Evolutionary conservation across 1,284 basidiomycete species (phyloP), one percentile per base, ranked within the genome.

Genomic region (Ceratobasidium theobromae): DNA sequence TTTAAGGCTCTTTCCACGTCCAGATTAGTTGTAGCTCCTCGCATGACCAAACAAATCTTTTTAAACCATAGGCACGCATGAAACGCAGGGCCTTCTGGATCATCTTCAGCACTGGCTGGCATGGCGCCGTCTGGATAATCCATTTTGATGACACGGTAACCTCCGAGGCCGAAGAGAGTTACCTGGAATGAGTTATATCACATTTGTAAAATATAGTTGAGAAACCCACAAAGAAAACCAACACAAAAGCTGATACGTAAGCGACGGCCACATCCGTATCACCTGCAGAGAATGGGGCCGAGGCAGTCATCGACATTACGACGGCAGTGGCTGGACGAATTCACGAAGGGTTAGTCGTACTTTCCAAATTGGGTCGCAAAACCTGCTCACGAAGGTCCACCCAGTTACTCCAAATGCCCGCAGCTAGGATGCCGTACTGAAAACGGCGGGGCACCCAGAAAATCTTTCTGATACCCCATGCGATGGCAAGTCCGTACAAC

Each of bases 361-460:
- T 28, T 46, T 3, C 27, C 23, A 33, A 32, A n/a, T 32, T 30
- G 43, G 6, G 8, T 9, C 23, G 6, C 58, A 5, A 65, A 11
- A n/a, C n/a, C 43, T 12, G 82, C 87, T 75, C 71, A 90, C 88
- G 80, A 71, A 89, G 78, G 77, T 85, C 87, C 4, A 84, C 86
- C 52, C 81, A 80, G 70, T 89, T 90, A 1, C 78, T 80, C 81
- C 82, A 89, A 6, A 79, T 81, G 28, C 86, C 88, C 0, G 86
- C 86, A 1, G 83, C 80, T 0, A 89, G 72, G 43, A 93, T 83
- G 0, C 85, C 86, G 69, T 82, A 81, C 51, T 87, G 79, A 72
- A 93, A 93, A 40, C 88, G 83, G 69, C 86, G 82, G 0, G 91
- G 90, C 0, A 92, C 87, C 84, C 87, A 91, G 72, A 89, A 90